These are phyloP conservation scores for Starmerella vitae DNA, from an alignment of 805 yeast genomes.

Conservation along the genomic window DNA sequence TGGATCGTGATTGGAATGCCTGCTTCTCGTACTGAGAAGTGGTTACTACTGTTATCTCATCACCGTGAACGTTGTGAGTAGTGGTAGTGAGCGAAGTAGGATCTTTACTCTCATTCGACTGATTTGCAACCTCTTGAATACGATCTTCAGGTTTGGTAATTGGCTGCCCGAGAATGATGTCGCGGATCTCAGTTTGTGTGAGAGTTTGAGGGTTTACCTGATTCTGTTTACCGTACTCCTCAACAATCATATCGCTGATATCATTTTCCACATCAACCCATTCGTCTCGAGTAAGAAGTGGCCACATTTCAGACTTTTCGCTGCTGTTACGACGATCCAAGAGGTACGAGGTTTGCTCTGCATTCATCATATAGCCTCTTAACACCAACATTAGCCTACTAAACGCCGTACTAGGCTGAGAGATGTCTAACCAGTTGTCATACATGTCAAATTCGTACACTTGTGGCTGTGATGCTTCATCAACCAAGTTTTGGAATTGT, in stretches of 20 bases:
- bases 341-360: conserved; percentile 31
- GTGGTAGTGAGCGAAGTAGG: conserved; percentile 65
- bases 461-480: conserved; percentile 82
- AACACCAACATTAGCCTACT: conserved; percentile 73
- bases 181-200: conserved; percentile 88
- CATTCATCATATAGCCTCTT: conserved; percentile 66
- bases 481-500: conserved; percentile 61
- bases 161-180: conserved; percentile 86
- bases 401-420: conserved; percentile 86
- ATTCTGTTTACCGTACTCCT: conserved; percentile 73
- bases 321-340: not conserved
- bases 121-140: conserved; percentile 37
- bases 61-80: conserved; percentile 88
- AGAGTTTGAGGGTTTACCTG: conserved; percentile 74
- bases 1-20: conserved; percentile 67
- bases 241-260: conserved; percentile 72
- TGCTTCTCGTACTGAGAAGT: conserved; percentile 80
- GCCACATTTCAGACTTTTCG: conserved; percentile 53
- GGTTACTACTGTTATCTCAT: conserved; percentile 86
- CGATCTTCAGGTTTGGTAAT: conserved; percentile 76
- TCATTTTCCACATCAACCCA: conserved; percentile 86
- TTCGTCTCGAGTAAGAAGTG: conserved; percentile 70
- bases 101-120: conserved; percentile 33
- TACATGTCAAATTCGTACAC: conserved; percentile 82
- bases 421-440: conserved; percentile 81